phyloP scores from a whole-genome alignment of 352 stramenopile species.

The Globisporangium barbulae region DNA sequence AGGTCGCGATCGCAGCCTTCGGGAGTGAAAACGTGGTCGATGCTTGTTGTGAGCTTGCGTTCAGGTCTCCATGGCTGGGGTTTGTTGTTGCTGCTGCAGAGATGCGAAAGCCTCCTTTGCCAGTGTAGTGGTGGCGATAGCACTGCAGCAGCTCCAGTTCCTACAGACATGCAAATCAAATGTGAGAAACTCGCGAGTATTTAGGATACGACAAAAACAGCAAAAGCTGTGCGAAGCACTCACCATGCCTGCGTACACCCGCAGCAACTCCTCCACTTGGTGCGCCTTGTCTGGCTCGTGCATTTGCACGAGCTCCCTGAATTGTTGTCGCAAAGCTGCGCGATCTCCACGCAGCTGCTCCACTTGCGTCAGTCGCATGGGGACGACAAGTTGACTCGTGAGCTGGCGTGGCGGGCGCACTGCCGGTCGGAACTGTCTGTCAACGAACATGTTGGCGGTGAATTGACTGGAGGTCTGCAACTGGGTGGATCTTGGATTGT shows the following conservation, averaged over 20 bases:
- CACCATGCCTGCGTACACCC: slow-evolving; percentile 48
- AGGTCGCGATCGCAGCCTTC: slow-evolving; percentile 50
- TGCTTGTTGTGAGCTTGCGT: slow-evolving; percentile 11
- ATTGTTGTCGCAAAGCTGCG: slow-evolving; percentile 15
- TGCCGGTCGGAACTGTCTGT: background rate
- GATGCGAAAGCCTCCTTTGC: slow-evolving; percentile 42
- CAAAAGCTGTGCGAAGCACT: slow-evolving; percentile 1
- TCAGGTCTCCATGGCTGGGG: background rate
- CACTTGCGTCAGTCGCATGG: background rate
- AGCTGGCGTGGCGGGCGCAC: background rate
- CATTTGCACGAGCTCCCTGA: slow-evolving; percentile 38
- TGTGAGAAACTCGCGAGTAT: too few relatives aligned
- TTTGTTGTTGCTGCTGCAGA: slow-evolving; percentile 18
- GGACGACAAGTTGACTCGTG: slow-evolving; percentile 4
- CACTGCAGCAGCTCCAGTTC: slow-evolving; percentile 63
- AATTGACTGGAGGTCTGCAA: background rate
- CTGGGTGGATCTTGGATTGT: too few relatives aligned
- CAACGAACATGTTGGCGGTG: background rate
- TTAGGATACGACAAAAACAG: background rate
- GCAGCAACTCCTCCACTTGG: slow-evolving; percentile 35
- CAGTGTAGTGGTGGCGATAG: slow-evolving; percentile 64
- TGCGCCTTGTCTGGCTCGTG: slow-evolving; percentile 46
- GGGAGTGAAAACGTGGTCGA: slow-evolving; percentile 44
- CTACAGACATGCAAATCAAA: slow-evolving; percentile 8
- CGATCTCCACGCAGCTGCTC: slow-evolving; percentile 7